A percentile compares a stretch with the other conserved stretches of the same genome.
phyloP scores from a whole-genome alignment of 148 eudicot species.

The Camellia sinensis region DNA sequence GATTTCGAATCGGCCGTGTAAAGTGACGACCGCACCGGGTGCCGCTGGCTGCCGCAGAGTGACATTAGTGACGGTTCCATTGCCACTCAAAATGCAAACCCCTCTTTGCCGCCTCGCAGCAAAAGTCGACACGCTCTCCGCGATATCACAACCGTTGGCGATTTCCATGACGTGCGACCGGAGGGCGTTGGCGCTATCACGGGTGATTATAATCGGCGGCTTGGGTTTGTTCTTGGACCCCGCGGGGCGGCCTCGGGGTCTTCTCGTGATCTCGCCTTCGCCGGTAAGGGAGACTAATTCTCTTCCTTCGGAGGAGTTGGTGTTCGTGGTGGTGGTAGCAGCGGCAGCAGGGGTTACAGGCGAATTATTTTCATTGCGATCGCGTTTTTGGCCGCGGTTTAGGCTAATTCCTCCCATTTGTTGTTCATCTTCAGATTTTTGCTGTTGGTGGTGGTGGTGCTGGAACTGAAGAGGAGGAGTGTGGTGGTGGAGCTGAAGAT shows the following conservation, averaged over 20 bases:
- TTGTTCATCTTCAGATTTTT: conserved; percentile 22
- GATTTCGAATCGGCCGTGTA: conserved; percentile 58
- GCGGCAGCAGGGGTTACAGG: conserved; percentile 2
- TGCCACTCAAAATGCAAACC: conserved; percentile 50
- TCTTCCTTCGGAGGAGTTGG: conserved; percentile 19
- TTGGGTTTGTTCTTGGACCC: conserved; percentile 71
- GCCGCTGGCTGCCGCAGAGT: conserved; percentile 49
- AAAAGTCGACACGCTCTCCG: conserved; percentile 39
- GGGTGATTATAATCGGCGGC: conserved; percentile 59
- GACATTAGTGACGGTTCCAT: conserved; percentile 49
- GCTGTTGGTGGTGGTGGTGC: conserved; percentile 29
- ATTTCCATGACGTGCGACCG: conserved; percentile 60
- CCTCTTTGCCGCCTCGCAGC: conserved; percentile 50
- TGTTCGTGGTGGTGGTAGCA: not conserved
- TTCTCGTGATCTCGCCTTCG: conserved; percentile 25
- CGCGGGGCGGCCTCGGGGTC: conserved; percentile 57
- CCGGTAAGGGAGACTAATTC: conserved; percentile 23
- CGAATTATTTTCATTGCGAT: conserved; percentile 28
- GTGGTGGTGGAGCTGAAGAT: conserved; percentile 51
- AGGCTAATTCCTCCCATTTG: conserved; percentile 23
- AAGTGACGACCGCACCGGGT: conserved; percentile 38
- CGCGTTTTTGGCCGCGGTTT: conserved; percentile 24
- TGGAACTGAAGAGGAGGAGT: conserved; percentile 17
- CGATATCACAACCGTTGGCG: conserved; percentile 46
- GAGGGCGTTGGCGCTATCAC: conserved; percentile 58